Evolutionary conservation across 2,329 filamentous ascomycete species (phyloP).

Genomic region (Aciculosporium take): DNA sequence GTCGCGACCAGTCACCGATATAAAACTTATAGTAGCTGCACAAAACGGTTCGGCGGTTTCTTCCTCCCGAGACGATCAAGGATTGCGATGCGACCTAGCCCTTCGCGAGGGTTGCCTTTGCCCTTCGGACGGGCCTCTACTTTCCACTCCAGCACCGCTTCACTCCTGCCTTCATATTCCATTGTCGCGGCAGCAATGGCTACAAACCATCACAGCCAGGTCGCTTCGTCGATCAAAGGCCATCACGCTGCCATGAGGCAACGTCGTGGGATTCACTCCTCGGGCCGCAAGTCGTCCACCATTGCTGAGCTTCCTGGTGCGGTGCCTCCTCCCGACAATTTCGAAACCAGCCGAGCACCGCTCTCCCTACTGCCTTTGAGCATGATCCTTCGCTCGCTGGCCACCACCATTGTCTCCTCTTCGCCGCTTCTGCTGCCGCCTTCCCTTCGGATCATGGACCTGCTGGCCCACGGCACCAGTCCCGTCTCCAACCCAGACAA

Average conservation of each 20-base stretch:
- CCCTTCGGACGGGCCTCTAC: slow-evolving; percentile 5
- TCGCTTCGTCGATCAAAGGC: neutral
- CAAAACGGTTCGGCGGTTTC: neutral
- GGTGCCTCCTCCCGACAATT: slow-evolving; percentile 15
- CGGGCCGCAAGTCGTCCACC: slow-evolving; percentile 22
- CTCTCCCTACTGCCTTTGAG: slow-evolving; percentile 53
- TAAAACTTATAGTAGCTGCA: neutral
- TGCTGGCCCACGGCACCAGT: slow-evolving; percentile 55
- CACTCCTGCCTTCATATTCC: neutral
- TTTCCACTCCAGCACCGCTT: neutral
- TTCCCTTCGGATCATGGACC: slow-evolving; percentile 52
- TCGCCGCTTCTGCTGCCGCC: slow-evolving; percentile 54
- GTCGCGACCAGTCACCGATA: too few species aligned
- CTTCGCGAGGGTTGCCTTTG: slow-evolving; percentile 11
- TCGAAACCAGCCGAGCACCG: slow-evolving; percentile 24
- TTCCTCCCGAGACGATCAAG: neutral
- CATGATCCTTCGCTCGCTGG: slow-evolving; percentile 53
- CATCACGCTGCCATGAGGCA: slow-evolving; percentile 2
- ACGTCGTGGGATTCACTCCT: slow-evolving; percentile 21
- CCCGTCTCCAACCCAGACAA: slow-evolving; percentile 57
- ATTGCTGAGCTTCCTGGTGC: slow-evolving; percentile 18
- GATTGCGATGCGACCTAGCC: slow-evolving; percentile 13
- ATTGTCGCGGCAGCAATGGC: slow-evolving; percentile 4
- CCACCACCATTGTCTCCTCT: slow-evolving; percentile 56
- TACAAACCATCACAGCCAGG: neutral